Base-by-base conservation (phyloP, 495 filamentous ascomycete species). In the Penicillium cinerascens region DNA sequence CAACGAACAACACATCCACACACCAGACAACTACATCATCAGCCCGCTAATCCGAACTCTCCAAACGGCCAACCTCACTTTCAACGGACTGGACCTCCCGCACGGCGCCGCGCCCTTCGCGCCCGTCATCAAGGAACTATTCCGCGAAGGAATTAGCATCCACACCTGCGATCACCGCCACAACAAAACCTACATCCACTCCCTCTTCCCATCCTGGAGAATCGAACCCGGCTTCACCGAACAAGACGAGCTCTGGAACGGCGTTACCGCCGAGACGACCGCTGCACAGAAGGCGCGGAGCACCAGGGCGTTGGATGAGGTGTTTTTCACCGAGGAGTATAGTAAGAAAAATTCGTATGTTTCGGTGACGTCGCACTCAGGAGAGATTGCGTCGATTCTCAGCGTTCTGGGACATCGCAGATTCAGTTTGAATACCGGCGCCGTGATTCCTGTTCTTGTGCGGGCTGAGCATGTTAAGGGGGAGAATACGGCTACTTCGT, bases 131-230 rank as follows among this genome's bases (percentile, higher is more conserved):
- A 88, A 86, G 61, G 87, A 92, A 60, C 65, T 81, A 18, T 70
- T 92, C 51, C 80, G 90, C 40, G 90, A 95, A 58, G 73, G 77
- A 1, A 81, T 91, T 49, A 82, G 82, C 40, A 74, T 84, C 41
- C 89, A 93, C 63, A 92, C 89, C 7, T 95, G 89, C 65, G 89
- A 95, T 64, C 80, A 84, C 13, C 78, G 90, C 1, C 75, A 77
- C 45, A 75, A 55, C 22, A 79, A 78, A 44, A 69, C 71, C 3
- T 79, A 75, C 49, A 90, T 95, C 56, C 60, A 68, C 5, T 40
- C 61, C 11, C 66, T 68, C 16, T 89, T 83, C 58, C 87, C 87
- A 0, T 41, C 33, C 6, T 91, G 79, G 67, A 60, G 22, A 2
- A 80, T 91, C 44, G 89, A 91, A 54, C 42, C 66, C 0, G 79